These are phyloP conservation scores for Magnaporthales sp. DNA, from an alignment of 2,329 filamentous ascomycete genomes.

Conservation along the genomic window DNA sequence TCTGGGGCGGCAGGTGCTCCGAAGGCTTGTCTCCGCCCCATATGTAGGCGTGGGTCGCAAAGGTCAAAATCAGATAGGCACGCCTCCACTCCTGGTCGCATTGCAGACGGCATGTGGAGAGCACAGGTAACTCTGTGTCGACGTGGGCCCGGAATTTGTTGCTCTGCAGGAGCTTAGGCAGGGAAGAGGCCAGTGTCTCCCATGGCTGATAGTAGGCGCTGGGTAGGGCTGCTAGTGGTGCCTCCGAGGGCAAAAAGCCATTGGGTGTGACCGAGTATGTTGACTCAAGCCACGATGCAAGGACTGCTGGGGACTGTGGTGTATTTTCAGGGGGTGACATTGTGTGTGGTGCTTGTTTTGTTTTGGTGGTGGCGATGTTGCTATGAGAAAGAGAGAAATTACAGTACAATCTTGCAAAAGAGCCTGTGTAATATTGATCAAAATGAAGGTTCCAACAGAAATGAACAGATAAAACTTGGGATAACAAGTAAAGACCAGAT, in stretches of 20 bases:
- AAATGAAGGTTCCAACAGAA: no score
- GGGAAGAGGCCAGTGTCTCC: slow-evolving; percentile 61
- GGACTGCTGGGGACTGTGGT: background rate
- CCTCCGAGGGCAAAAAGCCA: slow-evolving; percentile 68
- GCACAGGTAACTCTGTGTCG: slow-evolving; percentile 51
- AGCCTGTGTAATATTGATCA: background rate
- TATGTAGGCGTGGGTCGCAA: slow-evolving; percentile 78
- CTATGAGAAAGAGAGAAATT: no score
- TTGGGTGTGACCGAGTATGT: slow-evolving; percentile 38
- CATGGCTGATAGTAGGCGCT: slow-evolving; percentile 71
- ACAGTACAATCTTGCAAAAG: no score
- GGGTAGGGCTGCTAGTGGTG: slow-evolving; percentile 57
- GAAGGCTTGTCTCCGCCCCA: slow-evolving; percentile 74
- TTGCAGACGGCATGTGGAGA: slow-evolving; percentile 56
- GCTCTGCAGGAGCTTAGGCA: slow-evolving; percentile 59
- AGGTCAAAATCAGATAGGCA: slow-evolving; percentile 70
- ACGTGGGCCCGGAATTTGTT: slow-evolving; percentile 56
- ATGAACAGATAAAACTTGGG: no score
- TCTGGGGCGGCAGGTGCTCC: slow-evolving; percentile 63
- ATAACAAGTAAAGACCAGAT: no score
- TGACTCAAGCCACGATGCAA: slow-evolving; percentile 3
- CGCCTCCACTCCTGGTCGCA: slow-evolving; percentile 69
- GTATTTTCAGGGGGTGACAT: background rate
- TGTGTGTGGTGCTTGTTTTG: background rate
- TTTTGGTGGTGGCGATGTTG: background rate